Evolutionary conservation across 176 grass and related monocot species (phyloP), one percentile per base, ranked within the genome.

Genomic region (Pontederia crassipes): DNA sequence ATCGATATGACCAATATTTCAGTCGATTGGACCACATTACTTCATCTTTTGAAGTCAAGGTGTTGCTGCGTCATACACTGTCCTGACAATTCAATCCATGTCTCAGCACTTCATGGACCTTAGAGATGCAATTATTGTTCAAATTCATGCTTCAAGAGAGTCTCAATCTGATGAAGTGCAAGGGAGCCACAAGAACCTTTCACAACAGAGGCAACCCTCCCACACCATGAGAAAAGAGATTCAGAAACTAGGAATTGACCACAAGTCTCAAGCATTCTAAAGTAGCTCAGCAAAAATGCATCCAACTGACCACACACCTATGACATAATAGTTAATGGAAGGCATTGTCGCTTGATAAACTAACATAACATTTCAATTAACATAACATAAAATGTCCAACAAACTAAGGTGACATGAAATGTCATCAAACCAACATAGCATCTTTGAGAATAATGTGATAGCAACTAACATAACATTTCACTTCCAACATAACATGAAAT

Each of bases 1-100:
- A 71, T 54, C 65, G 79, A 66, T 81, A 85, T 55, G 84, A 83
- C 61, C 81, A 85, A 53, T 97, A 97, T 64, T 85, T 88, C 65
- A 60, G 71, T 28, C 80, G 90, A 58, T 83, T 97, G 68, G 65
- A 55, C 35, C 79, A 79, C 57, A 87, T 88, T 65, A 50, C 79
- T 58, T 54, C 87, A 63, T 72, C 84, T 20, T 97, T 97, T 48
- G 93, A 92, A 66, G 68, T 78, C 49, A 35, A 12, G 87, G 59
- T 61, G 74, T 81, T 28, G 82, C 84, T 57, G 64, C 81, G 20
- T 81, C 59, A 9, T 97, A 97, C 76, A 86, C 87, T 65, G 72
- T 74, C 1, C 81, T 97, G 70, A 92, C 89, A 68, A 75, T 86
- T 11, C 87, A 82, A 81, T 79, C 93, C 67, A 97, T 97, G 93